Evolutionary conservation across 2,329 filamentous ascomycete genomes (phyloP).

Genomic region (Monilinia vaccinii-corymbosi): DNA sequence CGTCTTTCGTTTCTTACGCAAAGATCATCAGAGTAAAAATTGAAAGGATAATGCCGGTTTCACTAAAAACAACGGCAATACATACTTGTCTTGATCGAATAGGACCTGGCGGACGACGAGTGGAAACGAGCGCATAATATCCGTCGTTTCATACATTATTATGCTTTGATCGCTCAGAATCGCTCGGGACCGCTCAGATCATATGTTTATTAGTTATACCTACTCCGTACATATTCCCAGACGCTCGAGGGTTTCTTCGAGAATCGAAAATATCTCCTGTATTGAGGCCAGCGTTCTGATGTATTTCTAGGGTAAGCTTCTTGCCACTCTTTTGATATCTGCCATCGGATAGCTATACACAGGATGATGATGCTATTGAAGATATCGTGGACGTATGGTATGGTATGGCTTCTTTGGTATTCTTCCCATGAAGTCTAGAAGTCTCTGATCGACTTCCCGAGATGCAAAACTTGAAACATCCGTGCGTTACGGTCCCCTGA

Average conservation of each 20-base stretch:
- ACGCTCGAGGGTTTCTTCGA: not conserved
- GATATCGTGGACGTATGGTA: not conserved
- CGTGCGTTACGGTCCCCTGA: not conserved
- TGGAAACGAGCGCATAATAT: not conserved
- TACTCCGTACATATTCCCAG: not conserved
- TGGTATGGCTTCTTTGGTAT: not conserved
- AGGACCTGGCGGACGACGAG: too few relatives aligned
- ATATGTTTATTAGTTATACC: not conserved
- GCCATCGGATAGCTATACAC: not conserved
- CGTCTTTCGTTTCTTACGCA: not conserved
- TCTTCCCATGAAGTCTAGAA: not conserved
- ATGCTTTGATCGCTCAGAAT: slow-evolving; percentile 5
- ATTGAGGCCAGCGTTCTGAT: not conserved
- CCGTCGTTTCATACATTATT: not conserved
- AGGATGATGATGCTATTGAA: not conserved
- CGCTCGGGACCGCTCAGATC: not conserved
- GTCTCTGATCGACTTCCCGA: too few relatives aligned
- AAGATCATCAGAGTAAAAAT: not conserved
- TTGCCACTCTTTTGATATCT: not conserved
- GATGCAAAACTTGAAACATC: not conserved
- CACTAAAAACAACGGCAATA: not conserved
- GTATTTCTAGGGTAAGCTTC: not conserved
- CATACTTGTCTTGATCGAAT: not conserved
- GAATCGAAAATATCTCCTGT: not conserved
- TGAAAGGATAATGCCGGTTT: slow-evolving; percentile 5